Conservation (phyloP, 176 grass and related monocot genomes). For the Bolboschoenus planiculmis region DNA sequence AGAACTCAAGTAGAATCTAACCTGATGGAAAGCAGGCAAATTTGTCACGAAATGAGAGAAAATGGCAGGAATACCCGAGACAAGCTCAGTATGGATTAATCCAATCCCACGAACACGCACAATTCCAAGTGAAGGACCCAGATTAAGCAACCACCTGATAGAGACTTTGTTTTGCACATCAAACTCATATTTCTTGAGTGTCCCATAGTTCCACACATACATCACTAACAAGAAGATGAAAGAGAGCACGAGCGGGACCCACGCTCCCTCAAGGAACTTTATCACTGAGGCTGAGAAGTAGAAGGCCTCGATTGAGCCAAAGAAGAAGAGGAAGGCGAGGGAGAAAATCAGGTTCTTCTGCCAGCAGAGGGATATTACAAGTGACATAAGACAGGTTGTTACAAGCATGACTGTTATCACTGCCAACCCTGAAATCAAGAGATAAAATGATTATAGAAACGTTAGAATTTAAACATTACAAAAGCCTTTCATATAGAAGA, state of each 20-base stretch:
- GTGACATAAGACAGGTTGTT: constrained; percentile 85
- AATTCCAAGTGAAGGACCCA: constrained; percentile 81
- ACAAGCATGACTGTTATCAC: constrained; percentile 93
- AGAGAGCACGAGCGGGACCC: constrained; percentile 74
- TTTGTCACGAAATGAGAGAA: constrained; percentile 98
- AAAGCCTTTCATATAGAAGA: background rate
- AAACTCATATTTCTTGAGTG: constrained; percentile 66
- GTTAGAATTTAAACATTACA: background rate
- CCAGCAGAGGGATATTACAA: constrained; percentile 87
- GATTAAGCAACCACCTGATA: constrained; percentile 66
- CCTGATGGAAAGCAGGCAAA: constrained; percentile 97
- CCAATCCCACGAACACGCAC: constrained; percentile 82
- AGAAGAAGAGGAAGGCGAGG: constrained; percentile 56
- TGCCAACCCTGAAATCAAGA: constrained; percentile 53
- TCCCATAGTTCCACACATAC: constrained; percentile 91
- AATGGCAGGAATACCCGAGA: constrained; percentile 79
- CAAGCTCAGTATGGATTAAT: constrained; percentile 75
- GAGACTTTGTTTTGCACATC: constrained; percentile 92
- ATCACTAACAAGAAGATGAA: constrained; percentile 72
- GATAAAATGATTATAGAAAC: background rate
- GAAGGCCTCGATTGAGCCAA: constrained; percentile 64
- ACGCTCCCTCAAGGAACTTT: constrained; percentile 86
- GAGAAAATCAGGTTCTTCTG: constrained; percentile 60
- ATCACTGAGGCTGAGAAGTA: constrained; percentile 78
- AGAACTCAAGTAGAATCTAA: constrained; percentile 21